Base-by-base conservation (phyloP, 2,329 filamentous ascomycete genomes). In the Ophiostoma fasciatum region DNA sequence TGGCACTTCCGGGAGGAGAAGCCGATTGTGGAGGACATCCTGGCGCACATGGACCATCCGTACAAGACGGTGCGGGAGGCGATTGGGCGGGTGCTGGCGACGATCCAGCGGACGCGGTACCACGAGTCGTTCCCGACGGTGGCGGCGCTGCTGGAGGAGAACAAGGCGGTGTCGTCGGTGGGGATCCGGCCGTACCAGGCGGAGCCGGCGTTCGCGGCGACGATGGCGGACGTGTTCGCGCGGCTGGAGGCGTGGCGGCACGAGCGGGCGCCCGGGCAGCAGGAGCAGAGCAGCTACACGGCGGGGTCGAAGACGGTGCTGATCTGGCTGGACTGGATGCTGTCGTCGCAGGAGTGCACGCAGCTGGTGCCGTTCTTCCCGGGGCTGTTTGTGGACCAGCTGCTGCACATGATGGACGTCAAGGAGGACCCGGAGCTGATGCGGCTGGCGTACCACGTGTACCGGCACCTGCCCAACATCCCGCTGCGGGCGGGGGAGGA, bases 371-470 rank as follows among this genome's bases (percentile, higher is more conserved):
- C 78, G 4, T 96, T 94, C 68, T 96, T 98, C 63, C 81, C 85
- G 0, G 71, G 82, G 25, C 68, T 80, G 0, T 88, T 96, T 51
- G 90, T 93, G 55, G 82, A 90, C 49, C 82, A 94, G 54, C 71
- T 98, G 12, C 63, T 98, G 35, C 87, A 98, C 63, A 98, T 98
- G 90, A 98, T 98, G 88, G 90, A 98, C 51, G 84, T 98, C 54
- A 96, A 96, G 56, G 90, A 98, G 56, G 90, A 98, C 49, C 85
- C 84, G 0, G 92, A 98, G 56, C 69, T 98, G 3, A 92, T 94
- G 65, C 79, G 82, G 9, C 69, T 94, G 8, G 88, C 90, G 0
- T 98, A 96, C 53, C 85, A 94, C 51, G 90, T 98, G 28, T 98
- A 96, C 63, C 80, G 88, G 7, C 88, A 98, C 51, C 64, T 98